Evolutionary conservation across 179 eudicot genomes (phyloP), one percentile per base, ranked within the genome.

Genomic region (Camellia oleifera): DNA sequence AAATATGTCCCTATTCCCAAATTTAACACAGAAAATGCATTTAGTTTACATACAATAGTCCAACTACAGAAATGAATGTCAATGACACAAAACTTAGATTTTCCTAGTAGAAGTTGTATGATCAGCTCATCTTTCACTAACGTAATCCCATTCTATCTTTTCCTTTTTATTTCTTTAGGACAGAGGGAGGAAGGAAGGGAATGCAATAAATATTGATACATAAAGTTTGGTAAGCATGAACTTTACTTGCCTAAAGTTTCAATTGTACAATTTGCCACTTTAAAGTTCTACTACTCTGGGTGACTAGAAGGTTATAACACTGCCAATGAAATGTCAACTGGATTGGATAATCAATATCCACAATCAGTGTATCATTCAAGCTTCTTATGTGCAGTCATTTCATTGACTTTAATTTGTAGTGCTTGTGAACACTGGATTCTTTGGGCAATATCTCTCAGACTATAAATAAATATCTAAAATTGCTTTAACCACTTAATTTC

Each of bases 21-120:
- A 13, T 65, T 5, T 18, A 46, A 53, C 8, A 50, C 53, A 64
- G 11, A 50, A 62, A 61, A 50, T 64, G 20, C 72, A 77, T 12
- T 67, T n/a, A 64, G 61, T 14, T 61, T 14, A 76, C 45, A 54
- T 46, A 48, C 61, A 61, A 61, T 75, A 12, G 9, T 48, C 78
- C 58, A 13, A 48, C 70, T 63, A 20, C 12, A 23, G 48, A 62
- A 76, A 2, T 56, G 64, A 44, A 65, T 76, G 40, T 23, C 79
- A 76, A 77, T 8, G 23, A 20, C 48, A 50, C 14, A n/a, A 13
- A 45, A 62, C 12, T 65, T 48, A 23, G 13, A 32, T 18, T 56
- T 72, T 50, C 23, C 17, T 2, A 72, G 60, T 45, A 54, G 44
- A 72, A 71, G 18, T 52, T 48, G 20, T 72, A 12, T 26, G 17